Base-by-base conservation (phyloP, 805 yeast genomes). In the Yamadazyma takamatsuzukensis region DNA sequence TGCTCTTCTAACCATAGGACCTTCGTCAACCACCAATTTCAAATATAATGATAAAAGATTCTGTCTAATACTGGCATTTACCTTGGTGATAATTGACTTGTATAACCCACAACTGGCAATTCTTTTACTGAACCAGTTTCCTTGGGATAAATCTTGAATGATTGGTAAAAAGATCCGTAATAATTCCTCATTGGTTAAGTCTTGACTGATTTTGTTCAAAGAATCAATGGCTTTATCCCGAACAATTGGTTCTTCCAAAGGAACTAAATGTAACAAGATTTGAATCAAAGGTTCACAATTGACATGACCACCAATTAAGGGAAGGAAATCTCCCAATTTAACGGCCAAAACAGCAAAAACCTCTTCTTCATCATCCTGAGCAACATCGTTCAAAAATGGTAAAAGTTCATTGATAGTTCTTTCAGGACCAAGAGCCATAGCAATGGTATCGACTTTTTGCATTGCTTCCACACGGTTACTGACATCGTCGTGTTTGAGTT, bases 311-410 rank as follows among this genome's bases (percentile, higher is more conserved):
- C 98, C 99, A 36, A 93, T 78, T 39, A 78, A 75, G 4, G 96
- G 95, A 21, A 88, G 78, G 56, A 93, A 90, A 36, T 76, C 75
- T 14, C 95, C 95, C 47, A 93, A 65, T 66, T 89, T 90, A 47
- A 83, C 86, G 3, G 97, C 97, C 42, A 94, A 72, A 14, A 88
- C 90, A 2, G 96, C 86, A 60, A 90, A 82, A 5, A 93, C 96
- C 62, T 93, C 99, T 60, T 93, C 99, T 62, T 93, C 99, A 56
- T 94, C 99, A 49, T 93, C 99, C 45, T 85, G 93, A 7, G 89
- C 87, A 16, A 83, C 93, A 40, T 83, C 89, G 45, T 81, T 86
- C 41, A 93, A 71, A 51, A 90, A 93, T 22, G 97, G 97, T 33
- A 93, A 69, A 53, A 93, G 72, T 56, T 93, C 98, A 29, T 74